Evolutionary conservation across 495 filamentous ascomycete genomes (phyloP).

Genomic region (Trichoderma asperelloides): DNA sequence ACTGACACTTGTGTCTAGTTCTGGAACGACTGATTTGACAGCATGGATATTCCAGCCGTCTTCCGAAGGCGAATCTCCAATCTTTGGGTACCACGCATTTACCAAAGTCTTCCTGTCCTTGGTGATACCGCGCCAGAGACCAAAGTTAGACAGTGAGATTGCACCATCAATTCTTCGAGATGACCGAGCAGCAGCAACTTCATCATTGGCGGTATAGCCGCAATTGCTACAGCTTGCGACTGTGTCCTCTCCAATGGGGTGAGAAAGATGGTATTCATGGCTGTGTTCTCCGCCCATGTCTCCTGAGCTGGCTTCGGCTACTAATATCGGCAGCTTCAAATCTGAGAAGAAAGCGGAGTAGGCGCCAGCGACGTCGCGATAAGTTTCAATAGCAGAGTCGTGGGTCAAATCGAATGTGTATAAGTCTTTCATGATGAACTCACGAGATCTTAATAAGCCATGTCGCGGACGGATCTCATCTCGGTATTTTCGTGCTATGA

Average conservation of each 20-base stretch:
- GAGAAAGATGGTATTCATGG: constrained; percentile 87
- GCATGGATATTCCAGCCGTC: constrained; percentile 60
- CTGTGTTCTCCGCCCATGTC: constrained; percentile 88
- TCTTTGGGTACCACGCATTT: constrained; percentile 53
- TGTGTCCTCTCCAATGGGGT: constrained; percentile 75
- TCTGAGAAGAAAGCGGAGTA: constrained; percentile 74
- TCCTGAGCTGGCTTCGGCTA: constrained; percentile 87
- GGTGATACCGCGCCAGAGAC: constrained; percentile 59
- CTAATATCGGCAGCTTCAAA: constrained; percentile 71
- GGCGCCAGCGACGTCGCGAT: constrained; percentile 56
- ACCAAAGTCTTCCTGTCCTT: constrained; percentile 58
- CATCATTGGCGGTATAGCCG: constrained; percentile 75
- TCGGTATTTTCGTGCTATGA: constrained; percentile 82
- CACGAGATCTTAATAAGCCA: constrained; percentile 79
- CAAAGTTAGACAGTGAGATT: constrained; percentile 11
- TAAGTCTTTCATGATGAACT: constrained; percentile 97
- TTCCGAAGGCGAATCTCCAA: constrained; percentile 23
- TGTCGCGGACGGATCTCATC: constrained; percentile 85
- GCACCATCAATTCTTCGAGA: constrained; percentile 10
- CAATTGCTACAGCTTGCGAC: constrained; percentile 69
- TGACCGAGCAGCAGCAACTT: constrained; percentile 47
- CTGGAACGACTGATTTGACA: constrained; percentile 60
- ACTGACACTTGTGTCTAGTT: constrained; percentile 63
- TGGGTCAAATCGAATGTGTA: constrained; percentile 82
- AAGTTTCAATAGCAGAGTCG: constrained; percentile 63